Evolutionary conservation across 495 filamentous ascomycete species (phyloP), one percentile per base, ranked within the genome.

Genomic region (Trichoderma asperelloides): DNA sequence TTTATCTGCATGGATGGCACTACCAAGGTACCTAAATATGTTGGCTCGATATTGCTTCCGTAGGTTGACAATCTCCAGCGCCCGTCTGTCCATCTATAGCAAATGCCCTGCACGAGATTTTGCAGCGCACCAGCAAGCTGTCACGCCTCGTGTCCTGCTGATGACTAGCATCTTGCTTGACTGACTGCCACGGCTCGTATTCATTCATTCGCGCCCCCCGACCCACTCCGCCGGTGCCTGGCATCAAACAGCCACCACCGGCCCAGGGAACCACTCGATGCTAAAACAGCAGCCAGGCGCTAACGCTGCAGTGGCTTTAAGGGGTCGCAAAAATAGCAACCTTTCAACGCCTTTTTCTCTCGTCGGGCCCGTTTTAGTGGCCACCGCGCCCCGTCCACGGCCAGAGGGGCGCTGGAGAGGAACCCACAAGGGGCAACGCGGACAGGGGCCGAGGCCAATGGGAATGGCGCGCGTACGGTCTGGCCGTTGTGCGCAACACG

Each of bases 241-340:
- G 55, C 25, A 60, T 60, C 55, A 60, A 60, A 30, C 55, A 27
- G 55, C 55, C 55, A 60, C 55, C 27, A 13, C 55, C n/a, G 11
- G 13, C n/a, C n/a, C n/a, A 15, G 55, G 33, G 33, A 37, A 37
- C 33, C 13, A 3, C 55, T 25, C 16, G 23, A 25, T 60, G 55
- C 55, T 60, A 60, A 60, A 47, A 47, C 43, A n/a, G 43, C 43
- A 47, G 43, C 13, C 25, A 13, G 25, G 23, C 55, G 55, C 55
- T 60, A 60, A 30, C 12, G 55, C 55, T 60, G 55, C 55, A 60
- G 25, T 60, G 55, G 55, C 55, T 60, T 60, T 60, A 60, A 60
- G 55, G 55, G 55, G 55, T 28, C 28, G 23, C 55, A 60, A 60
- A 55, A 55, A 55, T 55, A 55, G 49, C 49, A 55, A n/a, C n/a